Evolutionary conservation across 2,329 filamentous ascomycete species (phyloP), one percentile per base, ranked within the genome.

Genomic region (Rachicladosporium sp.): DNA sequence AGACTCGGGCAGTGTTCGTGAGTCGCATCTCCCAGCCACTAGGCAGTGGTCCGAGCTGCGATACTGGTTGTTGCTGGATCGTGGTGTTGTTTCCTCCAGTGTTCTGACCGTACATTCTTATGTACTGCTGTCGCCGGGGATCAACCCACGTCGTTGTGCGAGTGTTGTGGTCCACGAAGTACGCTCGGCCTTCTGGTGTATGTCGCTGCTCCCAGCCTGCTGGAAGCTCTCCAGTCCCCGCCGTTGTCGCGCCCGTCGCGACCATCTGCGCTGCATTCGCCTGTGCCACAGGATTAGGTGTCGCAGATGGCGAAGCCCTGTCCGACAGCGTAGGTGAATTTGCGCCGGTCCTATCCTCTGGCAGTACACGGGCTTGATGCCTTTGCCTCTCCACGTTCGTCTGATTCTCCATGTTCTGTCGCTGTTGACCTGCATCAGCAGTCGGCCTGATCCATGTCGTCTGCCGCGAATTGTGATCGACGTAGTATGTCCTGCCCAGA

Each of bases 21-120:
- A 98, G 78, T 44, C 91, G 85, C 91, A 98, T 98, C 70, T 98
- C 91, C 91, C 91, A 98, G 3, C 91, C 91, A 55, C 91, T 96
- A 3, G 91, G 91, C 35, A 98, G 65, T 19, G 91, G 91, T 3
- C 91, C 91, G 34, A 98, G 74, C 60, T 98, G 91, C 2, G 91
- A 96, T 2, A 98, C 91, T 1, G 91, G 89, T 64, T 98, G 91
- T 59, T 95, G 89, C 62, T 96, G 89, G 48, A 96, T 94, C 30
- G 85, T 88, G 35, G 85, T 88, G 50, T 78, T 76, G 47, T 77
- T 75, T 34, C 69, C 68, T 29, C 65, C 66, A 46, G 81, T 83
- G 62, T 86, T 91, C 53, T 89, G 84, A 2, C 88, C 89, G 58
- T 98, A 98, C 84, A 96, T 95, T 43, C 91, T 76, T 45, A 98